Conservation (phyloP, 208 protist genomes). For the Leishmania tropica region DNA sequence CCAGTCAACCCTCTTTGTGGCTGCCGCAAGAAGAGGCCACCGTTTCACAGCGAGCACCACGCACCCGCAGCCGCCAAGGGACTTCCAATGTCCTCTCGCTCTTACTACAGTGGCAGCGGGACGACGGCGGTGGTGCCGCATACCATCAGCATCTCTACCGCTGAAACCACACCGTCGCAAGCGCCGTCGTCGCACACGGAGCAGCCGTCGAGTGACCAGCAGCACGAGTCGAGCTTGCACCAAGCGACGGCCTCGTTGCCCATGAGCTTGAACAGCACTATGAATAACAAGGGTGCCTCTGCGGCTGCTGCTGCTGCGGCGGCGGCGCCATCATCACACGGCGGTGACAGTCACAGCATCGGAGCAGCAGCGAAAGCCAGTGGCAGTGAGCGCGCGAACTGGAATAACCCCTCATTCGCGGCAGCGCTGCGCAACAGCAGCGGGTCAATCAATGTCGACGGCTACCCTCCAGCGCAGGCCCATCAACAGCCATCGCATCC, state of each 20-base stretch:
- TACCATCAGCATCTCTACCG: constrained; percentile 20
- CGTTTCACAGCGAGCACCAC: background rate
- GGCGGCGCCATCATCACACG: constrained; percentile 4
- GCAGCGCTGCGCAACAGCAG: background rate
- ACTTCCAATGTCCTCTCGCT: constrained; percentile 11
- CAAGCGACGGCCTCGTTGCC: background rate
- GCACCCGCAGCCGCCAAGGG: no score
- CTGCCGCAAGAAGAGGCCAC: background rate
- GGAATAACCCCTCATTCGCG: background rate
- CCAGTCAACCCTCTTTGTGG: background rate
- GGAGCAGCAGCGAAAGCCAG: background rate
- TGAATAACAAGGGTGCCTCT: background rate
- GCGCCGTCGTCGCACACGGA: background rate
- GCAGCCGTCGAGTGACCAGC: background rate
- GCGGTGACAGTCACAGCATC: background rate
- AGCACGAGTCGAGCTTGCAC: background rate
- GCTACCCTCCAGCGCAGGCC: background rate
- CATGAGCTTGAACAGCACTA: background rate
- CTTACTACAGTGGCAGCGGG: constrained; percentile 7
- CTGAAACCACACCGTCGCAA: background rate
- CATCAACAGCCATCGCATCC: background rate
- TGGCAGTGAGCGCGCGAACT: background rate
- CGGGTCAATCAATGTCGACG: background rate
- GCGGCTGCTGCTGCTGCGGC: background rate
- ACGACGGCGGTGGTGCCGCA: constrained; percentile 13